Base-by-base conservation (phyloP, 805 yeast species). In the Suhomyces pyralidae region DNA sequence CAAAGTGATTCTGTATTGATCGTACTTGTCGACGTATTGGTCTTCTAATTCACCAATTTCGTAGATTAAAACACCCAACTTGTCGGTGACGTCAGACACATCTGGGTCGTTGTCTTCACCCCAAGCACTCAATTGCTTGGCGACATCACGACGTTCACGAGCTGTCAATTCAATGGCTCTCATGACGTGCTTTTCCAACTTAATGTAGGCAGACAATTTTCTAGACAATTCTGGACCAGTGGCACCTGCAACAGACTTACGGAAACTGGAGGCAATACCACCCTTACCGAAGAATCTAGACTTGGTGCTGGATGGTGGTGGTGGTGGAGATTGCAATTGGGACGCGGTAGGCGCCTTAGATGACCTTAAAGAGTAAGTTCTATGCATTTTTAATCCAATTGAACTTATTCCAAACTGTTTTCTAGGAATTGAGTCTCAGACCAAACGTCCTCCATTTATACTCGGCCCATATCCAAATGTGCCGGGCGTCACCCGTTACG, bases 271-370 rank as follows among this genome's bases (percentile, higher is more conserved):
- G 48, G 83, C 74, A 65, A 81, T 69, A 14, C 82, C 79, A 52
- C 92, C 90, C 71, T 85, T 84, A 66, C 98, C 98, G 66, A 94
- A 93, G 78, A 92, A 93, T 66, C 85, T 85, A 63, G 85, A 82
- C 78, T 90, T 90, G 65, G 97, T 88, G 51, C 96, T 78, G 30
- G 97, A 85, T 42, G 96, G 86, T 59, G 97, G 98, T 46, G 98
- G 98, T 51, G 96, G 93, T 32, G 98, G 97, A 48, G 88, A 81
- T 70, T 87, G 92, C 74, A 93, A 75, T 76, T 93, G 97, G 60
- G 97, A 83, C 55, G 98, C 98, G 53, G 99, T 92, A 57, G 99
- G 99, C 40, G 97, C 98, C 75, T 97, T 88, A 52, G 86, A 73
- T 64, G 91, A 85, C 83, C 99, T 91, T 76, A 93, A 81, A 34